These are phyloP conservation scores for Tetrastigma voinierianum DNA, from an alignment of 164 flowering plant species.

Conservation along the genomic window DNA sequence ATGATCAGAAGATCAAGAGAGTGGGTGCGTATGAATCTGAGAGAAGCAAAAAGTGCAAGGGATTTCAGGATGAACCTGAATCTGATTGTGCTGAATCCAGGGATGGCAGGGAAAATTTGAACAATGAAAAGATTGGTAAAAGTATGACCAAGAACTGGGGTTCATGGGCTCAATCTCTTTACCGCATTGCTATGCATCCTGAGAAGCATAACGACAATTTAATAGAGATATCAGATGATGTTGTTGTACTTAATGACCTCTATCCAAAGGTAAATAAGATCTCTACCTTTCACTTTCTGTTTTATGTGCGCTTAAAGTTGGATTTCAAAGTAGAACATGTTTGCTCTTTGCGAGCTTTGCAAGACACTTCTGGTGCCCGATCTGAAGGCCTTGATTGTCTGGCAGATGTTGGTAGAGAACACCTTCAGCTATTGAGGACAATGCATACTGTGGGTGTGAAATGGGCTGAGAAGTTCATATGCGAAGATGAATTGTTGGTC, in stretches of 20 bases:
- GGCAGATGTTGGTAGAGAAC: conserved; percentile 63
- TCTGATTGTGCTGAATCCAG: conserved; percentile 13
- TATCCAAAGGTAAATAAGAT: conserved; percentile 68
- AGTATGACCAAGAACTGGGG: conserved; percentile 53
- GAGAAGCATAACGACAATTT: conserved; percentile 54
- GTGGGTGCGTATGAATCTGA: conserved; percentile 36
- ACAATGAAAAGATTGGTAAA: conserved; percentile 19
- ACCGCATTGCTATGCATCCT: conserved; percentile 73
- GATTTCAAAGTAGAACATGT: neutral
- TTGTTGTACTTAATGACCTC: conserved; percentile 73
- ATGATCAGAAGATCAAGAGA: conserved; percentile 51
- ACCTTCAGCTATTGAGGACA: conserved; percentile 52
- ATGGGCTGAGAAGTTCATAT: conserved; percentile 62
- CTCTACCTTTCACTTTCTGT: neutral
- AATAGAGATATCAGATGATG: conserved; percentile 58
- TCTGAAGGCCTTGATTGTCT: conserved; percentile 65
- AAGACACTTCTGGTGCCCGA: conserved; percentile 79
- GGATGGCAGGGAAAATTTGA: conserved; percentile 5
- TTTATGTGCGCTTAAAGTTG: neutral
- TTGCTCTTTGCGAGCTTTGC: conserved; percentile 54
- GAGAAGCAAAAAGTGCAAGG: conserved; percentile 67
- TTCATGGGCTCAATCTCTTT: conserved; percentile 79
- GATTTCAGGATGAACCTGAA: conserved; percentile 29
- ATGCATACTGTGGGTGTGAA: conserved; percentile 74
- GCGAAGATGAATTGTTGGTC: conserved; percentile 58